phyloP scores from a whole-genome alignment of 2,329 filamentous ascomycete genomes.

The Hypoxylon sp. region DNA sequence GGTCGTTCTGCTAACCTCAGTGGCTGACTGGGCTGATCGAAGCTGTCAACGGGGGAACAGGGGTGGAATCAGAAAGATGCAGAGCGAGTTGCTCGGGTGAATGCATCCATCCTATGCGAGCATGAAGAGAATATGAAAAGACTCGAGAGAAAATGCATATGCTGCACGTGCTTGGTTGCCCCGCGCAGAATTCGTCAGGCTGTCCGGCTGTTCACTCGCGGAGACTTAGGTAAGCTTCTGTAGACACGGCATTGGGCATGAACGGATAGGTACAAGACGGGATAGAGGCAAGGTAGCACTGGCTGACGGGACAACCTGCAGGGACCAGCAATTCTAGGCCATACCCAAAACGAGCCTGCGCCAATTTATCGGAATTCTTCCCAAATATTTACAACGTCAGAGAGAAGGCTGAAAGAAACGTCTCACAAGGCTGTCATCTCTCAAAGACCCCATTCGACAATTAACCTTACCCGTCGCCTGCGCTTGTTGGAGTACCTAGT shows the following conservation, averaged over 20 bases:
- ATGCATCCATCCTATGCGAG: not conserved
- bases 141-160: not conserved
- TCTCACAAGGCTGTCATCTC: constrained; percentile 28
- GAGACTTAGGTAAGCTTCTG: constrained; percentile 7
- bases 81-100: constrained; percentile 1
- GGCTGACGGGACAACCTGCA: no score
- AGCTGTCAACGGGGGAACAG: not conserved
- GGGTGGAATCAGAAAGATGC: constrained; percentile 1
- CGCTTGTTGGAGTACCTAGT: not conserved
- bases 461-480: constrained; percentile 4
- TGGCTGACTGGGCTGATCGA: constrained; percentile 21
- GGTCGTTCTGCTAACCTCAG: constrained; percentile 12
- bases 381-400: constrained; percentile 25
- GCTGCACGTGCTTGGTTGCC: constrained; percentile 30
- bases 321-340: no score
- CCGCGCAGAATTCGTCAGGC: constrained; percentile 10
- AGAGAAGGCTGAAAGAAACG: constrained; percentile 31
- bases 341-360: constrained; percentile 20
- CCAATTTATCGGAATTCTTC: constrained; percentile 12
- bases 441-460: not conserved
- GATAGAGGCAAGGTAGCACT: no score
- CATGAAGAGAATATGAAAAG: not conserved
- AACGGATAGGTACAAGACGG: no score
- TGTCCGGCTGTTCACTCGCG: not conserved
- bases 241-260: no score